phyloP scores from a whole-genome alignment of 1,139 yeast genomes.

The Nakaseomyces uthaithaninus region DNA sequence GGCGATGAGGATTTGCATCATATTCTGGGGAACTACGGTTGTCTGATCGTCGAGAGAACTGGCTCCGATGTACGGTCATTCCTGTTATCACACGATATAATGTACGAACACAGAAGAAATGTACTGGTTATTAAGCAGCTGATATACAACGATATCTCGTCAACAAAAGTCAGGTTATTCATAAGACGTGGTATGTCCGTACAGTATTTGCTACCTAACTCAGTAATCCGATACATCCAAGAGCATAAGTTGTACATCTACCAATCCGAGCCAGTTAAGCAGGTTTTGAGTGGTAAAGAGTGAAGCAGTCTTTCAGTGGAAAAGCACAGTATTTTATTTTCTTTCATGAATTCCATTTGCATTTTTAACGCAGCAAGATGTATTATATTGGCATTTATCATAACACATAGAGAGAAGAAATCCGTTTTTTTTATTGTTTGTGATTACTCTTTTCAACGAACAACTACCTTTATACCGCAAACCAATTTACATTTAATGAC shows the following conservation, averaged over 20 bases:
- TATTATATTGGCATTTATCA: not conserved
- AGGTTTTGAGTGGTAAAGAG: conserved; percentile 53
- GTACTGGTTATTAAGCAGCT: conserved; percentile 90
- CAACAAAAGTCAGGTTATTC: conserved; percentile 88
- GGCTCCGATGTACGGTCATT: conserved; percentile 93
- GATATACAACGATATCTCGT: conserved; percentile 90
- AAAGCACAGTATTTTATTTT: no score
- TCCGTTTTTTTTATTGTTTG: not conserved
- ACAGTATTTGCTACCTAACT: conserved; percentile 86
- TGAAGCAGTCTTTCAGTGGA: conserved; percentile 9
- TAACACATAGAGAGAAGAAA: no score
- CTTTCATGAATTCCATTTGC: no score
- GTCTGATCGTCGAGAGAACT: conserved; percentile 91
- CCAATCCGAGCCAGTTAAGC: conserved; percentile 89
- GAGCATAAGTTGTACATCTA: conserved; percentile 79
- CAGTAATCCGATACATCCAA: conserved; percentile 89
- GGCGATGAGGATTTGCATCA: conserved; percentile 93
- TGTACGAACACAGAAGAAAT: conserved; percentile 93
- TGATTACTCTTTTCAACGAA: not conserved
- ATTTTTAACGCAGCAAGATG: not conserved
- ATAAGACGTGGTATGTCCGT: conserved; percentile 94
- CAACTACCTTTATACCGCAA: not conserved
- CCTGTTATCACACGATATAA: conserved; percentile 83
- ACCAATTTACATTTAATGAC: conserved; percentile 3
- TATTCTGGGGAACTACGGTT: conserved; percentile 90